Base-by-base conservation (phyloP, 768 basidiomycete species). In the Termitomyces sp. region DNA sequence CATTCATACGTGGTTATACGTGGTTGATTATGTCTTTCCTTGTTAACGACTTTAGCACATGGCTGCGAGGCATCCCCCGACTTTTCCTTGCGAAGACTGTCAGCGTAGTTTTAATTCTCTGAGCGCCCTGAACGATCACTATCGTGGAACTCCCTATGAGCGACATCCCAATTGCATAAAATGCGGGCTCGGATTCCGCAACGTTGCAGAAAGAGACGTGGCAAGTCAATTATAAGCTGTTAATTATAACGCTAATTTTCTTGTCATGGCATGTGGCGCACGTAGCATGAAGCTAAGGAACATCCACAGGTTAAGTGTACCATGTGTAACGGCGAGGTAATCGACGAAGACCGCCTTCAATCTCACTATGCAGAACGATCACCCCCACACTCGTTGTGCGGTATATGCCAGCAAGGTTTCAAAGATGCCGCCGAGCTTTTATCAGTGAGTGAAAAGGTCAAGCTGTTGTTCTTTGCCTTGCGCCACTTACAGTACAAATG, bases 161-260 rank as follows among this genome's bases (percentile, higher is more conserved):
- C 57, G 57, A 18, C 59, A 59, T 46, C 59, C 59, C 8, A 59
- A 59, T 18, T 59, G 59, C 46, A 49, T 43, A 10, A 22, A 24
- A 4, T 59, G 59, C 16, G 59, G 59, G 12, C 49, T 50, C n/a
- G 59, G 59, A 6, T 59, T 56, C 24, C 47, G 55, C 1, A 41
- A 51, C 22, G 8, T 44, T 7, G 10, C 48, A 18, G 51, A 46
- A 12, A 37, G 54, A n/a, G 49, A 59, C 32, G 29, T 20, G 13
- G 59, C 53, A 34, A 46, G 48, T 26, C 3, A 22, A 29, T 12
- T 0, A 29, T 44, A 4, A 6, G 14, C 2, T 14, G 42, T 24
- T 18, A 9, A 16, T 44, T 9, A 24, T 36, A n/a, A 34, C 4
- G 16, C 8, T 37, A 26, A 48, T 47, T 51, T 27, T 13, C 18